phyloP scores from a whole-genome alignment of 2,329 filamentous ascomycete species.

The Tothia fuscella region DNA sequence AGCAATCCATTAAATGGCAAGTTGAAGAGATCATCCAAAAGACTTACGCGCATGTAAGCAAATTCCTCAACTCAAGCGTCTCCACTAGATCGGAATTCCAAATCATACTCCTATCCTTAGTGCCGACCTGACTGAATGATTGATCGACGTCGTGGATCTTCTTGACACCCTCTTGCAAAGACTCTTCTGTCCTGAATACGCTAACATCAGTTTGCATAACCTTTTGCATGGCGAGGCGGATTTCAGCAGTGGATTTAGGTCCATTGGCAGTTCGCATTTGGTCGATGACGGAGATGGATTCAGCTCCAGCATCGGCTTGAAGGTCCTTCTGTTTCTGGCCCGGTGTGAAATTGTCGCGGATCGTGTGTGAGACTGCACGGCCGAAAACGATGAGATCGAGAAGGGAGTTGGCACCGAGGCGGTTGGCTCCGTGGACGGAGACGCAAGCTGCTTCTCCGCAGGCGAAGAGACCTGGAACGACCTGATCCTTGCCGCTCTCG shows the following conservation, averaged over 20 bases:
- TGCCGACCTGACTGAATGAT: conserved; percentile 71
- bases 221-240: conserved; percentile 91
- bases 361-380: conserved; percentile 91
- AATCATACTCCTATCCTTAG: conserved; percentile 99
- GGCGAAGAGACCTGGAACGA: conserved; percentile 89
- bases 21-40: background rate
- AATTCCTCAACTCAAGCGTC: conserved; percentile 87
- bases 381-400: conserved; percentile 96
- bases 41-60: conserved; percentile 89
- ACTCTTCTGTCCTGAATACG: conserved; percentile 92
- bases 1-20: conserved; percentile 8
- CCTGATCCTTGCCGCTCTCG: conserved; percentile 74
- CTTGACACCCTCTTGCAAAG: conserved; percentile 81
- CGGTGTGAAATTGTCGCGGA: conserved; percentile 85
- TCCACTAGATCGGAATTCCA: conserved; percentile 98
- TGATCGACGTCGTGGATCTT: conserved; percentile 78
- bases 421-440: conserved; percentile 96
- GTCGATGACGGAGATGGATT: conserved; percentile 79
- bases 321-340: conserved; percentile 69
- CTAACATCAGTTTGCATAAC: conserved; percentile 95
- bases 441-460: conserved; percentile 96
- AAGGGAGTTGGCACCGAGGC: conserved; percentile 94
- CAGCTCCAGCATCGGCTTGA: conserved; percentile 73
- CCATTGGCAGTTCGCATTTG: conserved; percentile 72
- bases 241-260: conserved; percentile 75